A percentile compares a stretch with the other conserved stretches of the same genome.
Evolutionary conservation across 2,329 filamentous ascomycete genomes (phyloP).

Genomic region (Colletotrichum musicola): DNA sequence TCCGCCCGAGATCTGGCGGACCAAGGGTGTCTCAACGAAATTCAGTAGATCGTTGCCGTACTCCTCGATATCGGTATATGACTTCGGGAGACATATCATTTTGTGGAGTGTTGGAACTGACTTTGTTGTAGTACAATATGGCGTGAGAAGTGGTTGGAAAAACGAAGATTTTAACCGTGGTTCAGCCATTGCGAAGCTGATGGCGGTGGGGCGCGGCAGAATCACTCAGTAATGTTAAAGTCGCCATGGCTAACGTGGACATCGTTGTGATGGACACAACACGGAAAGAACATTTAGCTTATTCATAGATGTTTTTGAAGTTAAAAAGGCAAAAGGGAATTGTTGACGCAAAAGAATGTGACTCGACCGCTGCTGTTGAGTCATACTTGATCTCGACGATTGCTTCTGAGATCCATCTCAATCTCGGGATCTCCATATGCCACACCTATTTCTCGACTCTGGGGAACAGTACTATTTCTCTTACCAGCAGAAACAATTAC

Average conservation of each 20-base stretch:
- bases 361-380: too few relatives aligned
- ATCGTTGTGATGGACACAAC: too few relatives aligned
- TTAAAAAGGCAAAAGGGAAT: too few relatives aligned
- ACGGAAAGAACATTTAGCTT: too few relatives aligned
- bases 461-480: neutral
- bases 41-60: conserved; percentile 43
- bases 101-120: neutral
- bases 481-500: neutral
- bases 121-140: neutral
- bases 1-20: conserved; percentile 49
- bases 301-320: too few relatives aligned
- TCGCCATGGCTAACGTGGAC: too few relatives aligned
- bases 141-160: too few relatives aligned
- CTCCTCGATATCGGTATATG: neutral
- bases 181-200: too few relatives aligned
- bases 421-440: neutral
- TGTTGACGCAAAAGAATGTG: too few relatives aligned
- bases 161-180: too few relatives aligned
- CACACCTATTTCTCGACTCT: neutral
- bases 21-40: conserved; percentile 45
- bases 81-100: conserved; percentile 4
- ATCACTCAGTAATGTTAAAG: too few relatives aligned
- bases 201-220: too few relatives aligned
- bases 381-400: neutral
- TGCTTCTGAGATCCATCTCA: neutral